Evolutionary conservation across 202 grass and related monocot species (phyloP), one percentile per base, ranked within the genome.

Genomic region (Panicum hallii): DNA sequence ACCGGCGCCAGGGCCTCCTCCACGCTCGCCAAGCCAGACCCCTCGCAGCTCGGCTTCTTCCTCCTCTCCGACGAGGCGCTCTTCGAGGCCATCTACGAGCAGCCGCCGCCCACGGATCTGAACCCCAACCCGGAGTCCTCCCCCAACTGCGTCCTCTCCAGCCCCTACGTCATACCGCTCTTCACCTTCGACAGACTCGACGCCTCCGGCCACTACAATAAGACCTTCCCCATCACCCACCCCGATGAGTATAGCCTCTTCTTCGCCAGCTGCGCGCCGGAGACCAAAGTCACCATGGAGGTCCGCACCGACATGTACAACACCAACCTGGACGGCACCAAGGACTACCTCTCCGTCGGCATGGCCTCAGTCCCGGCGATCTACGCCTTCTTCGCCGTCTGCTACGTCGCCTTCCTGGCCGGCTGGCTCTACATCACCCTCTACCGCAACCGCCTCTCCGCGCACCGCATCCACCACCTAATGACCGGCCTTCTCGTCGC

Each of bases 381-480:
- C 83, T 99, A 94, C 79, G 85, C 86, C 79, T 86, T 92, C 86
- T 94, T 95, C 68, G 89, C 91, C 42, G 38, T 92, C 74, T 80
- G 85, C 70, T 99, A 99, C 75, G 82, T 91, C 67, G 38, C 40
- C 73, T 95, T 99, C 91, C 48, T 92, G 45, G 89, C 56, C 63
- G 86, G 14, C 1, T 99, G 96, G 96, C 88, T 93, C 40, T 93
- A 93, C 71, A 4, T 95, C 78, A 89, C 87, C 58, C 88, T 99
- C 54, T 40, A 94, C 89, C 87, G 89, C 82, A 89, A 77, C 86
- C 91, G 96, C 43, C 87, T 90, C 61, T 87, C 89, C 6, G 81
- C 86, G 20, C 91, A 94, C 78, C 91, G 89, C 75, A 98, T 98
- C 89, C 96, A 98, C 84, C 91, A 98, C 78, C 91, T 98, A 86